Evolutionary conservation across 495 filamentous ascomycete genomes (phyloP), one percentile per base, ranked within the genome.

Genomic region (Pyronema domesticum): DNA sequence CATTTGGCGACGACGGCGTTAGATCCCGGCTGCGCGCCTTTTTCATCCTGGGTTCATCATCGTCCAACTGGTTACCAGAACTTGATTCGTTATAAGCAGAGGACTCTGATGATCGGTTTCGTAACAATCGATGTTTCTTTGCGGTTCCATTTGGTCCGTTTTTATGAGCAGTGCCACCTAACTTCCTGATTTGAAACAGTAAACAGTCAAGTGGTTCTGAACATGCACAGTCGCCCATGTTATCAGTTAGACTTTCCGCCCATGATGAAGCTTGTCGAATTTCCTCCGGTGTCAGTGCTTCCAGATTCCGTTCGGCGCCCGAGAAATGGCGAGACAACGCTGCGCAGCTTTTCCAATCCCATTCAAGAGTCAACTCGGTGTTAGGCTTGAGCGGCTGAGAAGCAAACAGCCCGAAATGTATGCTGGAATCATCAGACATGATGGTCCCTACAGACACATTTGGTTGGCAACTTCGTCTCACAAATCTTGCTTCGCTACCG

Each of bases 321-420:
- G 75, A 65, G 37, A 74, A 66, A 18, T 72, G 66, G 45, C 36
- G 42, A 35, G 53, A 35, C 8, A 50, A 53, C n/a, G 34, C 36
- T 33, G 46, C 36, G 23, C 23, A 34, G 40, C 54, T 49, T 54
- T 75, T 72, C 23, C 80, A 69, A 58, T 83, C 79, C 82, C 82
- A 86, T 56, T 74, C 74, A 17, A 81, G 70, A 1, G 82, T 82
- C 17, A 86, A 69, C 63, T 83, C 80, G 5, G 74, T 71, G 45
- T 73, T 74, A 17, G 79, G 65, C 65, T 23, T 76, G 66, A 58
- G 94, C 83, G 40, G 80, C 74, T 47, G 80, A 72, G 59, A 83
- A 83, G 55, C 85, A 85, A 53, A 93, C 75, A 55, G 93, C 78
- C 74, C 89, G 95, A 68, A 95, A 91, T 63, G 85, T 83, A 69